Conservation (phyloP, 805 yeast genomes). For the Yamadazyma sp. region DNA sequence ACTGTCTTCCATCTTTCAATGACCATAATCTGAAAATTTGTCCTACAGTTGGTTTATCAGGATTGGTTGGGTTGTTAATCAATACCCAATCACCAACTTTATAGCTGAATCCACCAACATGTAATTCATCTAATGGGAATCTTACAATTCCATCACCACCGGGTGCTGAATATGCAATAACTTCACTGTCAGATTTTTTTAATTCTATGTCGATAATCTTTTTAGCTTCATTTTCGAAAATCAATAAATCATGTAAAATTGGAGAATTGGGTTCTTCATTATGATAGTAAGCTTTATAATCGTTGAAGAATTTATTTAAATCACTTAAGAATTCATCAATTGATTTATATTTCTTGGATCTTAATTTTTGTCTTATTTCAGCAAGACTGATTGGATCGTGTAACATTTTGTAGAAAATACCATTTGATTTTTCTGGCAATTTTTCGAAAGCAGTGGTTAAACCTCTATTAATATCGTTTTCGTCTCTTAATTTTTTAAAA, state of each 20-base stretch:
- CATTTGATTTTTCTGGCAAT: slow-evolving; percentile 66
- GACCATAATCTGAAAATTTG: slow-evolving; percentile 94
- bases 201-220: slow-evolving; percentile 63
- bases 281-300: slow-evolving; percentile 58
- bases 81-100: slow-evolving; percentile 95
- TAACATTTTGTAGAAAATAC: slow-evolving; percentile 54
- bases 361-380: slow-evolving; percentile 77
- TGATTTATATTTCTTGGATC: slow-evolving; percentile 74
- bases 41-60: slow-evolving; percentile 85
- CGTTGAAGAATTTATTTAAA: slow-evolving; percentile 68
- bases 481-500: slow-evolving; percentile 67
- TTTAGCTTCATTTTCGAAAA: slow-evolving; percentile 60
- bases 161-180: slow-evolving; percentile 40
- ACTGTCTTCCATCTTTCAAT: slow-evolving; percentile 75
- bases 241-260: slow-evolving; percentile 57
- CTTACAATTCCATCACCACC: slow-evolving; percentile 54
- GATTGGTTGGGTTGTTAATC: slow-evolving; percentile 82
- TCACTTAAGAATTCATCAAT: slow-evolving; percentile 79
- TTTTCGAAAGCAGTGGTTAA: slow-evolving; percentile 72
- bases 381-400: slow-evolving; percentile 63
- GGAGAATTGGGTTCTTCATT: slow-evolving; percentile 53
- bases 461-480: slow-evolving; percentile 42
- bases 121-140: slow-evolving; percentile 76
- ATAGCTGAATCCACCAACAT: slow-evolving; percentile 67
- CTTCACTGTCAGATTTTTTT: slow-evolving; percentile 78